Evolutionary conservation across 163 green algal species (phyloP).

Genomic region (Trebouxiophyceae sp.): DNA sequence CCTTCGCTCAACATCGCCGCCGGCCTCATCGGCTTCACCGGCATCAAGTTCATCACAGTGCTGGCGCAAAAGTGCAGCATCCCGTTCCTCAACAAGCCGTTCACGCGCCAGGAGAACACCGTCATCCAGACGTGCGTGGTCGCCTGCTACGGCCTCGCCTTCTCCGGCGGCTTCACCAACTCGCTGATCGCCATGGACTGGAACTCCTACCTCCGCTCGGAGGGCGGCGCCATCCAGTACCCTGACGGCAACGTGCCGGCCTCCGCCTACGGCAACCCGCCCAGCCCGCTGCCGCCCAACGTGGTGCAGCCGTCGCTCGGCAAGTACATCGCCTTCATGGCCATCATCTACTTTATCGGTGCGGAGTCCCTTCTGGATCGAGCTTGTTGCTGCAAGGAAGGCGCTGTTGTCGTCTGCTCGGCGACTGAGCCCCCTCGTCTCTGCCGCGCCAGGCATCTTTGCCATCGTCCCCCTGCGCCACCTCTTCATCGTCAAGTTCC

Average conservation of each 20-base stretch:
- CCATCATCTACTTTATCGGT: constrained; percentile 3
- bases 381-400: too few species aligned
- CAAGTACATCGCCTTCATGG: constrained; percentile 10
- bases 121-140: constrained; percentile 27
- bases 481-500: constrained; percentile 30
- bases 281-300: constrained; percentile 2
- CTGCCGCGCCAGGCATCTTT: constrained; percentile 8
- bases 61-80: too few species aligned
- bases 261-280: background rate
- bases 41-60: background rate
- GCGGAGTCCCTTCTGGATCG: background rate
- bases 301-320: constrained; percentile 4
- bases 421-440: too few species aligned
- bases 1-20: constrained; percentile 24
- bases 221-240: background rate
- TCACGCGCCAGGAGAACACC: constrained; percentile 17
- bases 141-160: constrained; percentile 19
- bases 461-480: constrained; percentile 3
- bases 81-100: background rate
- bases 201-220: constrained; percentile 8
- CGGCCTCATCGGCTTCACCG: constrained; percentile 21
- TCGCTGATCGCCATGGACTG: constrained; percentile 11
- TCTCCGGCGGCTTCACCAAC: constrained; percentile 14
- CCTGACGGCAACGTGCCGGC: background rate
- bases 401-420: too few species aligned